Evolutionary conservation across 495 filamentous ascomycete species (phyloP).

Genomic region (Lasiosphaeriaceae sp.): DNA sequence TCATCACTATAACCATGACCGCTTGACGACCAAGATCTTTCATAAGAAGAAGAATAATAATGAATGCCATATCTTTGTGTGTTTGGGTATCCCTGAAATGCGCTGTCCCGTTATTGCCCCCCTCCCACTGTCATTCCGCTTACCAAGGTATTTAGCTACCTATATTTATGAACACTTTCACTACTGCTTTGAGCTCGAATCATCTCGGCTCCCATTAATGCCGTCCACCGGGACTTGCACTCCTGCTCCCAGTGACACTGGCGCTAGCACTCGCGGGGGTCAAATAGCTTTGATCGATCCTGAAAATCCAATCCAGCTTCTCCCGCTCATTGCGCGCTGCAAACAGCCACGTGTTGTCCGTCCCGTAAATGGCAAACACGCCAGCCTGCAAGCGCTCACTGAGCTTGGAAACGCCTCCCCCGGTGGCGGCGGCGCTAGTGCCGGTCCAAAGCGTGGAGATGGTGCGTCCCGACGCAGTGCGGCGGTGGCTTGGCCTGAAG

Average conservation of each 20-base stretch:
- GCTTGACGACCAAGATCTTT: too few species aligned
- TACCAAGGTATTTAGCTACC: too few species aligned
- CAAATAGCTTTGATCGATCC: constrained; percentile 58
- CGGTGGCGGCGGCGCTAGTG: neutral
- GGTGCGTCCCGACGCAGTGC: constrained; percentile 11
- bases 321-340: constrained; percentile 80
- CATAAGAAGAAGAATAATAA: too few species aligned
- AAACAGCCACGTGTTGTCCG: constrained; percentile 92
- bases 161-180: too few species aligned
- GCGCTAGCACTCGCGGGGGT: constrained; percentile 1
- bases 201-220: too few species aligned
- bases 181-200: too few species aligned
- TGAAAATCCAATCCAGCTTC: constrained; percentile 91
- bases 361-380: constrained; percentile 91
- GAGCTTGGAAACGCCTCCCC: constrained; percentile 34
- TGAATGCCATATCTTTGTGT: too few species aligned
- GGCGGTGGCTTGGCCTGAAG: neutral
- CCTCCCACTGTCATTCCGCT: too few species aligned
- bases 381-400: constrained; percentile 56
- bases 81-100: too few species aligned
- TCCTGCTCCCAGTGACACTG: neutral
- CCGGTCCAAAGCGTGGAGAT: constrained; percentile 15
- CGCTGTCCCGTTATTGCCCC: too few species aligned
- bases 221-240: neutral
- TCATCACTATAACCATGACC: too few species aligned